Evolutionary conservation across 345 rosid genomes (phyloP).

Genomic region (Populus deltoides): DNA sequence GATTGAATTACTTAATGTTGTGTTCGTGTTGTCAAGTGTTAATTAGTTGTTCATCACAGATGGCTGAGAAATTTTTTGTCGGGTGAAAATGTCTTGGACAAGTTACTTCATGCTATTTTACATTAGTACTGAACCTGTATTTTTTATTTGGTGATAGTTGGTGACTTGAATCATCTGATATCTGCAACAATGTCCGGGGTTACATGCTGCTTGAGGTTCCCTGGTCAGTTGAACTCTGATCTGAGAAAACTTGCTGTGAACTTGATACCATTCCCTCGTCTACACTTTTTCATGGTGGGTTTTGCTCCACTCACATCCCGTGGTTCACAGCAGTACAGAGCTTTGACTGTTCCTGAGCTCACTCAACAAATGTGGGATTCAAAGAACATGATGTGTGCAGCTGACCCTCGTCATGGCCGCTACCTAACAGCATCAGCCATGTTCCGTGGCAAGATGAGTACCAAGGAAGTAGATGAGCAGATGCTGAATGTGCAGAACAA

Average conservation of each 20-base stretch:
- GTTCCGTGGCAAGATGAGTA: conserved; percentile 32
- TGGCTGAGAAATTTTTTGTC: too few species aligned
- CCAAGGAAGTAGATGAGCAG: conserved; percentile 29
- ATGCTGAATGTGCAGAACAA: conserved; percentile 34
- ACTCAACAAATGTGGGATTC: conserved; percentile 36
- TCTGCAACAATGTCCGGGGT: conserved; percentile 36
- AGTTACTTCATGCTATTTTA: too few species aligned
- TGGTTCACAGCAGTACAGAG: conserved; percentile 28
- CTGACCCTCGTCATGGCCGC: conserved; percentile 28
- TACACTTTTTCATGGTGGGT: conserved; percentile 34
- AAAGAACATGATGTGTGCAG: conserved; percentile 34
- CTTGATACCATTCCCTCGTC: conserved; percentile 32
- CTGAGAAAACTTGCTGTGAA: conserved; percentile 30
- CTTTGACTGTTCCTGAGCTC: conserved; percentile 28
- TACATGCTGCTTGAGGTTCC: conserved; percentile 31
- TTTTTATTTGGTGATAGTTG: conserved; percentile 4
- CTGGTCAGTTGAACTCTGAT: conserved; percentile 31
- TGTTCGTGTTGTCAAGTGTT: neutral
- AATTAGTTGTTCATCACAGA: too few species aligned
- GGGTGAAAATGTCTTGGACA: too few species aligned
- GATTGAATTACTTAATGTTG: neutral
- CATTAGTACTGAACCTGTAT: neutral
- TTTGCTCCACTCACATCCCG: conserved; percentile 33
- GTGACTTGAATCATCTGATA: conserved; percentile 30
- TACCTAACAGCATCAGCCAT: conserved; percentile 30